Base-by-base conservation (phyloP, 352 stramenopile species). In the Pythium guiyangense region DNA sequence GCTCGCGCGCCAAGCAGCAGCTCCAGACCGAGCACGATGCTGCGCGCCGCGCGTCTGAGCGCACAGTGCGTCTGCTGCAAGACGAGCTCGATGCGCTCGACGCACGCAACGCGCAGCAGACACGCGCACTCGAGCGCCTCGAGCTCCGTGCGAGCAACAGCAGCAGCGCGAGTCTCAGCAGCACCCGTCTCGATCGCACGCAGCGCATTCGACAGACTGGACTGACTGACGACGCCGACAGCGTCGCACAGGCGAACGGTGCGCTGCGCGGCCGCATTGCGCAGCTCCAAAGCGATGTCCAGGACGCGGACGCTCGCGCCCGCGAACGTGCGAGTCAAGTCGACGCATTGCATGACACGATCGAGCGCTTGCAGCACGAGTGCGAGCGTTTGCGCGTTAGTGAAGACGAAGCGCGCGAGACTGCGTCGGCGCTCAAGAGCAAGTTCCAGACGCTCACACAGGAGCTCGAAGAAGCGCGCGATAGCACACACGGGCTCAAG, bases 1-100 rank as follows among this genome's bases (percentile, higher is more conserved):
- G 81, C 18, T 77, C 72, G 4, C 66, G 71, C 31, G 74, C 83
- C n/a, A 89, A 89, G 48, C 69, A 77, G 6, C 58, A 70, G 35
- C 52, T 84, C 0, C 76, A 86, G 58, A 69, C 73, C 34, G 48
- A 66, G 31, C 45, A 48, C 12, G 72, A 87, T 26, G 65, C 62
- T 17, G 64, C 78, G 31, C 64, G 77, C 45, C 67, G 72, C 4
- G 71, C 62, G 4, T 57, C 56, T 0, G 66, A 73, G 10, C 66
- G 59, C 25, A 69, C 56, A 12, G 58, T 80, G 8, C 60, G 56
- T 4, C 46, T 69, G 11, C 40, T 85, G 29, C 65, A 69, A 59
- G 59, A 67, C 39, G 69, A 86, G 9, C 35, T 86, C 6, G 42
- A 63, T 29, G 60, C 51, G 0, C 34, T 83, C 0, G 56, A 79